phyloP scores from a whole-genome alignment of 345 rosid species.

The Populus davidiana region DNA sequence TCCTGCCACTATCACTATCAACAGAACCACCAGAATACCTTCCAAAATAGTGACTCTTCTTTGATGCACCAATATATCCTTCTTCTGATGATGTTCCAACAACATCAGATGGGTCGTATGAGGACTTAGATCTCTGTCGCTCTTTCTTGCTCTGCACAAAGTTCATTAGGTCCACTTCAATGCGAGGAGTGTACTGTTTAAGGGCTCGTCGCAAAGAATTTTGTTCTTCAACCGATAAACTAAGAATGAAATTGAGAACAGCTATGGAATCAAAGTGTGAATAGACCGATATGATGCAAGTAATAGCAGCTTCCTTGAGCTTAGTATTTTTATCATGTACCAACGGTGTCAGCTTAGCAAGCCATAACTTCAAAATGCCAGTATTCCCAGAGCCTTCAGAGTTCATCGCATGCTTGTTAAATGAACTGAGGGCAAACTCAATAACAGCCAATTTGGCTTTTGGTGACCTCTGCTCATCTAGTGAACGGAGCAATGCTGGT shows the following conservation, averaged over 20 bases:
- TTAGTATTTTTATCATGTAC: slow-evolving; percentile 89
- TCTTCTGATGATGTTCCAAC: slow-evolving; percentile 96
- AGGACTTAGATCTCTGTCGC: slow-evolving; percentile 76
- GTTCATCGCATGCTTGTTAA: slow-evolving; percentile 73
- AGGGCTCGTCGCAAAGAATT: slow-evolving; percentile 89
- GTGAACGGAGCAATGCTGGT: slow-evolving; percentile 92
- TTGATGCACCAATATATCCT: slow-evolving; percentile 60
- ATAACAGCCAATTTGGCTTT: slow-evolving; percentile 98
- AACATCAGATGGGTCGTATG: slow-evolving; percentile 80
- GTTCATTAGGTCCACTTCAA: slow-evolving; percentile 96
- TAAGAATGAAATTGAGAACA: slow-evolving; percentile 88
- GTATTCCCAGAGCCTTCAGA: slow-evolving; percentile 75
- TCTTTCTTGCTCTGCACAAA: slow-evolving; percentile 94
- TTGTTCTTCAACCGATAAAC: slow-evolving; percentile 95
- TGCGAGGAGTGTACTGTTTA: slow-evolving; percentile 91
- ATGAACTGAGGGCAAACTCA: slow-evolving; percentile 85
- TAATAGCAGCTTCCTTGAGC: slow-evolving; percentile 88
- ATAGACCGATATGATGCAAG: slow-evolving; percentile 90
- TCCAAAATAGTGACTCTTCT: slow-evolving; percentile 70
- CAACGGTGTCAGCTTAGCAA: slow-evolving; percentile 82
- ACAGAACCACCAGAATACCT: slow-evolving; percentile 76
- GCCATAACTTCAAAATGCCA: slow-evolving; percentile 93
- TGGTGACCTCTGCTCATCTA: slow-evolving; percentile 97
- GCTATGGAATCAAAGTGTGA: slow-evolving; percentile 80
- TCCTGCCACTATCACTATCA: slow-evolving; percentile 77